Base-by-base conservation (phyloP, 2,329 filamentous ascomycete genomes). In the Nothophoma quercina region DNA sequence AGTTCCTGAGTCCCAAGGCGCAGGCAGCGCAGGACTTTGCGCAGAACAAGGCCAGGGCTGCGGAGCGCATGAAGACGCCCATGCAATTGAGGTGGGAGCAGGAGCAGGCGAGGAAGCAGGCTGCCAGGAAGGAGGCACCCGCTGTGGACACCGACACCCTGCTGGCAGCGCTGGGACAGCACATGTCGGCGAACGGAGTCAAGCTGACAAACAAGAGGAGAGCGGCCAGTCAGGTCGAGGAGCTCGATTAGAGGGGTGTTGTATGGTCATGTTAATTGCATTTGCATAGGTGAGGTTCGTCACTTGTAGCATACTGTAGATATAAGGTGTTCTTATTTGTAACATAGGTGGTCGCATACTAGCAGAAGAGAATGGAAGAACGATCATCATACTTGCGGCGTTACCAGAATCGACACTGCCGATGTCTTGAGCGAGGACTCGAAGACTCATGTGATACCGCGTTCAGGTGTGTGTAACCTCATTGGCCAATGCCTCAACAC, bases 141-240 rank as follows among this genome's bases (percentile, higher is more conserved):
- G 51, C 64, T 33, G 63, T 70, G 7, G 56, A 72, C 18, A 65
- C 69, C 4, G 73, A 75, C 10, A 60, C 56, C 30, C 67, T 79
- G 55, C 59, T 80, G 50, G 69, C 65, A 7, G 73, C 64, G 42
- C 74, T 80, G 55, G 77, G 77, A 23, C 64, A 75, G 62, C 68
- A 78, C 46, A 78, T 80, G 58, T 44, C 51, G 45, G 55, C 60
- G 28, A 68, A 66, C 43, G 51, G 52, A 7, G 51, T 57, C 4
- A 64, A 63, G 54, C 10, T 50, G 28, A 41, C 47, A 34, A 12
- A 25, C 19, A 63, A 60, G 55, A 55, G 53, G 50, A 51, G 51
- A 44, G 40, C 46, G 10, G 29, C 55, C 10, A 39, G 26, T 19
- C 47, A 46, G 29, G 34, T 22, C 5, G 51, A 48, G 25, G 53